A percentile compares a stretch with the other conserved stretches of the same genome.
These are phyloP conservation scores for Colletotrichum sp. DNA, from an alignment of 2,329 filamentous ascomycete species.

Conservation along the genomic window DNA sequence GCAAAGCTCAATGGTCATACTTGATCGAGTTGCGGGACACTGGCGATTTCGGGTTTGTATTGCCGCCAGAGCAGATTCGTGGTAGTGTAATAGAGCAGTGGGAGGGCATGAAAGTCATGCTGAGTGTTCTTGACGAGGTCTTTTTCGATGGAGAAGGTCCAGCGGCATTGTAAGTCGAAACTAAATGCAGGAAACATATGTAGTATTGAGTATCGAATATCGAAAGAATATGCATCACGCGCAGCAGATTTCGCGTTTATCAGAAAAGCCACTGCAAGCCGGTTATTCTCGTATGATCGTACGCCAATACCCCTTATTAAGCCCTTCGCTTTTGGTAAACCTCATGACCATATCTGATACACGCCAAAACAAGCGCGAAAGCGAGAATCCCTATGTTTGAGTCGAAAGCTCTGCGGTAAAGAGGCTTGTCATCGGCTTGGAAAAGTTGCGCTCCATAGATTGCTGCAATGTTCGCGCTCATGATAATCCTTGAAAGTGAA, in stretches of 20 bases:
- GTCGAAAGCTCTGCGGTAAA: slow-evolving; percentile 56
- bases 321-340: neutral
- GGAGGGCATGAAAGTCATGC: slow-evolving; percentile 36
- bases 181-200: neutral
- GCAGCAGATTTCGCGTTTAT: neutral
- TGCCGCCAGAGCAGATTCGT: slow-evolving; percentile 40
- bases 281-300: neutral
- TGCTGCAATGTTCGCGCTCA: slow-evolving; percentile 66
- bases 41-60: slow-evolving; percentile 38
- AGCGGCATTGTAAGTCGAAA: neutral
- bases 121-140: slow-evolving; percentile 34
- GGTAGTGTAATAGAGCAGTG: slow-evolving; percentile 38
- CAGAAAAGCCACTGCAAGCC: too few species aligned
- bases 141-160: slow-evolving; percentile 37
- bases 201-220: neutral
- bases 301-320: neutral
- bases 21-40: slow-evolving; percentile 41
- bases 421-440: slow-evolving; percentile 53
- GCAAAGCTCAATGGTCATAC: slow-evolving; percentile 37
- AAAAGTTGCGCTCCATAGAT: slow-evolving; percentile 68
- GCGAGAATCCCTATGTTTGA: slow-evolving; percentile 48
- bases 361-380: slow-evolving; percentile 44
- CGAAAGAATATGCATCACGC: neutral
- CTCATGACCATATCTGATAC: slow-evolving; percentile 49
- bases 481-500: slow-evolving; percentile 51